phyloP scores from a whole-genome alignment of 495 filamentous ascomycete genomes.

The Letharia lupina region DNA sequence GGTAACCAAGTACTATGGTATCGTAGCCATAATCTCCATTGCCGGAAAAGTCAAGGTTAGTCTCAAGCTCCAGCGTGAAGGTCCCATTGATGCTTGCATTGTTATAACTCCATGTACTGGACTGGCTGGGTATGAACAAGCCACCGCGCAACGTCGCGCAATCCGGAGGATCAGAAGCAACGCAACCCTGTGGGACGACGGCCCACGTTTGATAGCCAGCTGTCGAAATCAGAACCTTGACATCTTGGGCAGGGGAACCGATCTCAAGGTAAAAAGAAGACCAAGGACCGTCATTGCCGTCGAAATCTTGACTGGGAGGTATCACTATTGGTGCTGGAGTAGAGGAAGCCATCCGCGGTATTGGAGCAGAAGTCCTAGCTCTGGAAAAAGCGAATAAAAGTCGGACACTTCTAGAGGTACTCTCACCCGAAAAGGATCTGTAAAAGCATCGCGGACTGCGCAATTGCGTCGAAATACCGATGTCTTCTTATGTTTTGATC shows the following conservation, averaged over 20 bases:
- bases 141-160: conserved; percentile 40
- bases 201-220: conserved; percentile 25
- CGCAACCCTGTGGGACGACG: conserved; percentile 31
- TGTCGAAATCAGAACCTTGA: conserved; percentile 28
- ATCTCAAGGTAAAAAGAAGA: conserved; percentile 32
- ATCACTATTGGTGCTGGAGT: conserved; percentile 20
- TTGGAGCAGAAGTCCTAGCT: neutral
- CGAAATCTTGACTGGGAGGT: conserved; percentile 23
- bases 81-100: conserved; percentile 17
- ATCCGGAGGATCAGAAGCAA: conserved; percentile 22
- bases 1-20: conserved; percentile 39
- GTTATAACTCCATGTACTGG: conserved; percentile 35
- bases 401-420: neutral
- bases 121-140: conserved; percentile 37
- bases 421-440: too few species aligned
- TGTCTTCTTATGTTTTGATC: neutral
- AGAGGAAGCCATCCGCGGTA: neutral
- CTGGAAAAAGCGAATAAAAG: neutral
- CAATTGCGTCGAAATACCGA: neutral
- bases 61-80: conserved; percentile 31
- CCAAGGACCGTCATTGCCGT: conserved; percentile 35
- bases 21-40: conserved; percentile 43
- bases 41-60: conserved; percentile 36
- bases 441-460: neutral
- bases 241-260: conserved; percentile 32